A percentile compares a stretch with the other conserved stretches of the same genome.
These are phyloP conservation scores for Maudiozyma serrabonitensis DNA, from an alignment of 805 yeast genomes.

Conservation along the genomic window DNA sequence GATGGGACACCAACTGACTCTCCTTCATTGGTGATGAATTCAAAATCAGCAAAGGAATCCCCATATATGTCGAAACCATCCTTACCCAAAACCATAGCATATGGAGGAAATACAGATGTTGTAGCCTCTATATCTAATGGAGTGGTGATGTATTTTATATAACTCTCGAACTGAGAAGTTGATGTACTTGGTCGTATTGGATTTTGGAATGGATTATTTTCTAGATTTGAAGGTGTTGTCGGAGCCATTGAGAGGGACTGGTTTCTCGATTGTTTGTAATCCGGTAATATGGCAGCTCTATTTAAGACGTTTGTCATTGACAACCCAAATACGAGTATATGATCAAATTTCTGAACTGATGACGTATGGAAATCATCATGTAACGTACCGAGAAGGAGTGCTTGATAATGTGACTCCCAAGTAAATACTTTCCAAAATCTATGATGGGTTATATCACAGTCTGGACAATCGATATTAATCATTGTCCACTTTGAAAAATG, in stretches of 20 bases:
- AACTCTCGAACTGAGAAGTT: constrained; percentile 45
- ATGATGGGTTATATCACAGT: constrained; percentile 47
- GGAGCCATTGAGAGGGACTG: background rate
- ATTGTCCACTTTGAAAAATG: constrained; percentile 47
- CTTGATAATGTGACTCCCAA: constrained; percentile 73
- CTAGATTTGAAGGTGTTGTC: background rate
- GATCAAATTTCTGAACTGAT: constrained; percentile 35
- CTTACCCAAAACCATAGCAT: constrained; percentile 69
- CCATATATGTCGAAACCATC: constrained; percentile 64
- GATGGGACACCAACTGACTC: constrained; percentile 55
- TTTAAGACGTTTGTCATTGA: constrained; percentile 42
- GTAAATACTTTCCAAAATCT: constrained; percentile 58
- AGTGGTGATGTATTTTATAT: constrained; percentile 69
- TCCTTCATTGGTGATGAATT: constrained; percentile 61
- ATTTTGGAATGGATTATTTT: constrained; percentile 2
- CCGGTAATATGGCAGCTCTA: constrained; percentile 1
- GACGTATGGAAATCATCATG: constrained; percentile 20
- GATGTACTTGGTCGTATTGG: constrained; percentile 10
- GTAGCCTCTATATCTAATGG: constrained; percentile 55
- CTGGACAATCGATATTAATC: constrained; percentile 43
- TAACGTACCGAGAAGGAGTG: constrained; percentile 45
- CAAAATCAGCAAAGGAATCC: constrained; percentile 57
- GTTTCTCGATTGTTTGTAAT: background rate
- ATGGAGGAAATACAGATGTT: constrained; percentile 62
- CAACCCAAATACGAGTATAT: constrained; percentile 41